Evolutionary conservation across 352 stramenopile genomes (phyloP).

Genomic region (Blastocystis sp.): DNA sequence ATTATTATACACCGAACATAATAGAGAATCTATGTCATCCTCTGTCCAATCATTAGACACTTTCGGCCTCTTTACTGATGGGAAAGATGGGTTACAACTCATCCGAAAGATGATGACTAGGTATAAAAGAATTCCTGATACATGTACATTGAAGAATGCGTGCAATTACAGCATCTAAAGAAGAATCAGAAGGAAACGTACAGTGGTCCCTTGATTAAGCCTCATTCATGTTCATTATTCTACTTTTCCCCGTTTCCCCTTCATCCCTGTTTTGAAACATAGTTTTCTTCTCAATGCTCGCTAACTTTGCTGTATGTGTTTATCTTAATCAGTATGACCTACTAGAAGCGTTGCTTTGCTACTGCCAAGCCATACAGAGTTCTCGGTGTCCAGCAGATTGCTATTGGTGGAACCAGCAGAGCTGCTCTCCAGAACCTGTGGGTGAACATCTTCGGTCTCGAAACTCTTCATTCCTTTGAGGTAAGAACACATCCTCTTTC

Average conservation of each 20-base stretch:
- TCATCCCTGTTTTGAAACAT: neutral
- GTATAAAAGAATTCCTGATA: too few species aligned
- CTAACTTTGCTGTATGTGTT: constrained; percentile 60
- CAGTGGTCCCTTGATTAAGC: neutral
- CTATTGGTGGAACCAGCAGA: constrained; percentile 87
- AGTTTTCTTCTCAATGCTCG: constrained; percentile 50
- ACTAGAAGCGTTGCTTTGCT: constrained; percentile 64
- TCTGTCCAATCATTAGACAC: neutral
- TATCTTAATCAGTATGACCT: neutral
- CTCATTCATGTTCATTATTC: neutral
- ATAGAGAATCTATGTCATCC: neutral
- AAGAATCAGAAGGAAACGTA: neutral
- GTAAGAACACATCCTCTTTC: neutral
- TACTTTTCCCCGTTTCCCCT: constrained; percentile 6
- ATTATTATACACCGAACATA: neutral
- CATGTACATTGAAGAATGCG: too few species aligned
- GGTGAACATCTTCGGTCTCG: constrained; percentile 79
- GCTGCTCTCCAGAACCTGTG: constrained; percentile 79
- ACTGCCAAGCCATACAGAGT: constrained; percentile 81
- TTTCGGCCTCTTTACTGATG: neutral
- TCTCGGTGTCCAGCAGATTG: constrained; percentile 93
- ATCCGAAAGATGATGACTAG: too few species aligned
- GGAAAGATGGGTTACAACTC: neutral
- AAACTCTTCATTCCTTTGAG: constrained; percentile 68
- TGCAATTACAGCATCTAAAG: too few species aligned